phyloP scores from a whole-genome alignment of 768 basidiomycete genomes.

The Leucocoprinus birnbaumii region DNA sequence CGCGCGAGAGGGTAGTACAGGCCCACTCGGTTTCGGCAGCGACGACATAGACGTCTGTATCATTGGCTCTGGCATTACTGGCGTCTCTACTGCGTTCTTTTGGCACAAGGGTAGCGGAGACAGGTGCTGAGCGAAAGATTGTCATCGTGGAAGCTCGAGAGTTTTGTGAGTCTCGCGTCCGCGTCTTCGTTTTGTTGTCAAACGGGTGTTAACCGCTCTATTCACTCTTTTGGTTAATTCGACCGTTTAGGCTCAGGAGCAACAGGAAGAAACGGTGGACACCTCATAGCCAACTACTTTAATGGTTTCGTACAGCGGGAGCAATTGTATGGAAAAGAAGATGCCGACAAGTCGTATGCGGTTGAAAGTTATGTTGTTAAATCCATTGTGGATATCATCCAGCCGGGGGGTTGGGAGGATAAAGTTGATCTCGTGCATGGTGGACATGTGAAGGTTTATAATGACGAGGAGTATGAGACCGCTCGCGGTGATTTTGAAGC shows the following conservation, averaged over 20 bases:
- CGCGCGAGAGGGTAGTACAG: slow-evolving; percentile 62
- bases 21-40: slow-evolving; percentile 37
- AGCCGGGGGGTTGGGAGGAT: slow-evolving; percentile 35
- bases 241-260: slow-evolving; percentile 59
- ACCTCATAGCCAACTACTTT: slow-evolving; percentile 55
- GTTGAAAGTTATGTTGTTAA: slow-evolving; percentile 57
- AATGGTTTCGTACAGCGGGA: slow-evolving; percentile 38
- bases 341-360: slow-evolving; percentile 49
- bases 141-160: slow-evolving; percentile 83
- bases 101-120: not conserved
- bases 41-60: slow-evolving; percentile 76
- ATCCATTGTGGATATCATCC: slow-evolving; percentile 47
- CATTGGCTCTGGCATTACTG: slow-evolving; percentile 80
- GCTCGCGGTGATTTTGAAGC: slow-evolving; percentile 46
- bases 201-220: not conserved
- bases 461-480: slow-evolving; percentile 41
- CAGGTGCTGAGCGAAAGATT: slow-evolving; percentile 32
- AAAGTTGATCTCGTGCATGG: slow-evolving; percentile 64
- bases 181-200: not conserved
- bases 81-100: slow-evolving; percentile 64
- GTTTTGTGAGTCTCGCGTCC: slow-evolving; percentile 66
- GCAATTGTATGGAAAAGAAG: slow-evolving; percentile 42
- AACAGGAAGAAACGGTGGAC: slow-evolving; percentile 82
- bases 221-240: not conserved
- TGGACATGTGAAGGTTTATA: slow-evolving; percentile 47